Evolutionary conservation across 257 asterid species (phyloP), one percentile per base, ranked within the genome.

Genomic region (Jacaranda mimosifolia): DNA sequence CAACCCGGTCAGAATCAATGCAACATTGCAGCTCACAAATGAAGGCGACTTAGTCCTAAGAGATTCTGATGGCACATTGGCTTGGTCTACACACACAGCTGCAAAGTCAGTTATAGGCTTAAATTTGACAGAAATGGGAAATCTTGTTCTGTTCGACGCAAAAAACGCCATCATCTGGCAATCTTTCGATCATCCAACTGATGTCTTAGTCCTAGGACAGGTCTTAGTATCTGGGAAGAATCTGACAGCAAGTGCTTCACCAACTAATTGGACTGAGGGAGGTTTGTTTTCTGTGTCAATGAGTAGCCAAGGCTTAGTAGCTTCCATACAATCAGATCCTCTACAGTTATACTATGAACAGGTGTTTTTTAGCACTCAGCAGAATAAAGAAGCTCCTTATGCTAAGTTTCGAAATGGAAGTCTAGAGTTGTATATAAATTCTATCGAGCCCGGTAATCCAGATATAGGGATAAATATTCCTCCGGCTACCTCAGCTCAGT

Each of bases 131-230:
- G 88, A 83, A 43, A 36, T 35, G 4, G 88, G 91, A 43, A 83
- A 85, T 2, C 87, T 89, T 14, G 77, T 86, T 53, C 79, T 86
- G 11, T 81, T 80, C 19, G 86, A 83, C 45, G 32, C 35, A 0
- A 46, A 72, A 0, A 83, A 81, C 38, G 6, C 12, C 0, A 66
- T 76, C 0, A 78, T 86, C 69, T 89, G 91, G 93, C n/a, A n/a
- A n/a, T n/a, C n/a, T n/a, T n/a, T n/a, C n/a, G n/a, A n/a, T n/a
- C n/a, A n/a, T n/a, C n/a, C n/a, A n/a, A n/a, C n/a, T n/a, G n/a
- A n/a, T n/a, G n/a, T n/a, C n/a, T n/a, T n/a, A n/a, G n/a, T n/a
- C 89, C 88, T 82, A 0, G 82, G 79, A 42, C 93, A 89, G 77
- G 68, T 5, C 49, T 57, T 89, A 13, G 55, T n/a, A 14, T 18